These are phyloP conservation scores for Ceratobasidium sp. DNA, from an alignment of 1,284 basidiomycete species.

Conservation along the genomic window DNA sequence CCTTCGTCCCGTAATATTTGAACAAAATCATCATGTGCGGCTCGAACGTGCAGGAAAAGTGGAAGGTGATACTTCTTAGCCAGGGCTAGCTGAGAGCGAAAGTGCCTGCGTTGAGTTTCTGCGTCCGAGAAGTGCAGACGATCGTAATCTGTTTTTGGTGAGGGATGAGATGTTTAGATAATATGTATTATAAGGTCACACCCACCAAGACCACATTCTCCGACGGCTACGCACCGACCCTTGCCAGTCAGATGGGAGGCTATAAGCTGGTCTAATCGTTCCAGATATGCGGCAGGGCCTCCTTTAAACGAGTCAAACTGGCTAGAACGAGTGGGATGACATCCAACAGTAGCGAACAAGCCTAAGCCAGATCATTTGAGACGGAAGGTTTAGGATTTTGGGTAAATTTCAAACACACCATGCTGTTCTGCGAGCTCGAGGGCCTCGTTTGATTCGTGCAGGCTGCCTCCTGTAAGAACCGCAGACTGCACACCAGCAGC, in stretches of 20 bases:
- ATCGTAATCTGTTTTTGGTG: constrained; percentile 76
- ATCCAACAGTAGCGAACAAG: constrained; percentile 82
- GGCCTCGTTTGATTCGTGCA: constrained; percentile 73
- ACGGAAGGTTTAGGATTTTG: no score
- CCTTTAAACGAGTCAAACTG: constrained; percentile 74
- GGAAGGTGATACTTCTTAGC: constrained; percentile 80
- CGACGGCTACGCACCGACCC: constrained; percentile 77
- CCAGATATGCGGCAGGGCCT: constrained; percentile 73
- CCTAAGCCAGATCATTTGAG: no score
- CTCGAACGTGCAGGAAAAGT: constrained; percentile 86
- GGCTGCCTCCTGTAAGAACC: constrained; percentile 83
- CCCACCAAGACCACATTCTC: constrained; percentile 86
- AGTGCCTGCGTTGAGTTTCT: constrained; percentile 73
- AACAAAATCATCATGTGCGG: constrained; percentile 79
- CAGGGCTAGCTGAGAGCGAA: constrained; percentile 76
- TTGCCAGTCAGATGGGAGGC: constrained; percentile 63
- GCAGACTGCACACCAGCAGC: constrained; percentile 77
- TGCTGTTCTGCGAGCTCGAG: constrained; percentile 69
- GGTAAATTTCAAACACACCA: constrained; percentile 61
- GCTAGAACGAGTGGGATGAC: constrained; percentile 84
- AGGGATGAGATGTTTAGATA: not conserved
- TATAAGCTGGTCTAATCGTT: constrained; percentile 69
- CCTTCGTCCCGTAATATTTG: constrained; percentile 73
- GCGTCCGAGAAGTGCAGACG: constrained; percentile 74
- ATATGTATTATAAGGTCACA: constrained; percentile 23